Conservation (phyloP, 768 basidiomycete species). For the Hysterangium stoloniferum region DNA sequence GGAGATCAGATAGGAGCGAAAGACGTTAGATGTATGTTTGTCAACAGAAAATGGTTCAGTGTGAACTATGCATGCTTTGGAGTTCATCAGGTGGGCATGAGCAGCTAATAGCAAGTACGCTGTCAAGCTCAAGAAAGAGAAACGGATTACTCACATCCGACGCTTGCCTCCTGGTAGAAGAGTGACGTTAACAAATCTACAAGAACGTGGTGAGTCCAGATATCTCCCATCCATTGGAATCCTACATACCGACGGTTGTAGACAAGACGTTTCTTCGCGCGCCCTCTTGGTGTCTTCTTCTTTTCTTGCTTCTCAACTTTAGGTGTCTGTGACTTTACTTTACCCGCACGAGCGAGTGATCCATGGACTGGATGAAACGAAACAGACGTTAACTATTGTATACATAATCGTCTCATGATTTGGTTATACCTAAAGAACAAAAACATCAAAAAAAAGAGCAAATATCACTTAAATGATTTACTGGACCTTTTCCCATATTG, state of each 20-base stretch:
- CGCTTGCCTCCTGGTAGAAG: constrained; percentile 87
- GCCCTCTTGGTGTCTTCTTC: constrained; percentile 96
- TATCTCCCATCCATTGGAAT: no score
- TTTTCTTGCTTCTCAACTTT: constrained; percentile 99
- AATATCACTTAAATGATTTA: no score
- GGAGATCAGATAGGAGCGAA: constrained; percentile 97
- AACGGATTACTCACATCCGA: constrained; percentile 72
- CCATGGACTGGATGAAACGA: constrained; percentile 73
- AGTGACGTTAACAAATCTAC: constrained; percentile 92
- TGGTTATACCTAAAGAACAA: no score
- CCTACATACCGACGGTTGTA: constrained; percentile 86
- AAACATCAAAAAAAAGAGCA: no score
- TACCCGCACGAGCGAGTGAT: constrained; percentile 98
- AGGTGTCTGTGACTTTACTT: constrained; percentile 97
- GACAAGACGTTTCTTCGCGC: constrained; percentile 92
- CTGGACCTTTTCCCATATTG: no score
- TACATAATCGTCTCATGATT: no score
- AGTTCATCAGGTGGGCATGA: constrained; percentile 44
- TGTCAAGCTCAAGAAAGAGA: constrained; percentile 13
- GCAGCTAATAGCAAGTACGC: not conserved
- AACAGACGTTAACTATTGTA: no score
- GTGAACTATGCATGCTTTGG: constrained; percentile 88
- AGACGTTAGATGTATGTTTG: constrained; percentile 83
- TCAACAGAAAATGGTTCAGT: constrained; percentile 85
- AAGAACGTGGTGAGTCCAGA: no score